Conservation (phyloP, 495 filamentous ascomycete genomes). For the Aspergillus conjunctus region DNA sequence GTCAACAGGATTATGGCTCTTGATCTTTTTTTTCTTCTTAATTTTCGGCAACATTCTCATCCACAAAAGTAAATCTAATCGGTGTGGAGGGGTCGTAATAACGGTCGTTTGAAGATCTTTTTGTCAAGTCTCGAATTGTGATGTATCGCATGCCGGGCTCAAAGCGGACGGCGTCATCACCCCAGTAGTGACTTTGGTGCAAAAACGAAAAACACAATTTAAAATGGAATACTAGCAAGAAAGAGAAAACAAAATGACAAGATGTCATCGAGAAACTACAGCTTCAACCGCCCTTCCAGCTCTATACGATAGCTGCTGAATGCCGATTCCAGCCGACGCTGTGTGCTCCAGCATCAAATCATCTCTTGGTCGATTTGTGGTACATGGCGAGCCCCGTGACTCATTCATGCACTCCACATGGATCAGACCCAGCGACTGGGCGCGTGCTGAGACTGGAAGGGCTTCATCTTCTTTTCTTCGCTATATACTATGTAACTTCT, state of each 20-base stretch:
- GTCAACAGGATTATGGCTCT: neutral
- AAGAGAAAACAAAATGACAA: neutral
- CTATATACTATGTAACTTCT: neutral
- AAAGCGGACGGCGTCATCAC: conserved; percentile 20
- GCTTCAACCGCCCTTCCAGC: no score
- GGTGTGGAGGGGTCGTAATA: conserved; percentile 12
- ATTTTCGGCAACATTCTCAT: neutral
- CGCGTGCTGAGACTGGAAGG: conserved; percentile 24
- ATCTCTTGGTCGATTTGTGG: neutral
- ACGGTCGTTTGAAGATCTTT: conserved; percentile 6
- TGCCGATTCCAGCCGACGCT: conserved; percentile 21
- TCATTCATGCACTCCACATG: conserved; percentile 15
- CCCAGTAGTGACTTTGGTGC: neutral
- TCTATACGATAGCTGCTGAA: neutral
- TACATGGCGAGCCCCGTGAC: conserved; percentile 8
- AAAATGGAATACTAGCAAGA: neutral
- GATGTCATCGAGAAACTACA: no score
- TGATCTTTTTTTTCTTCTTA: neutral
- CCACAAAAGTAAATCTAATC: neutral
- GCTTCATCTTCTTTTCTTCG: conserved; percentile 7
- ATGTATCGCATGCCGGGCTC: conserved; percentile 16
- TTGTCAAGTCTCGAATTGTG: conserved; percentile 3
- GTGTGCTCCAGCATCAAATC: conserved; percentile 11
- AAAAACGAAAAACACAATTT: neutral
- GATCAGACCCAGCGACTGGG: conserved; percentile 10